A percentile compares a stretch with the other conserved stretches of the same genome.
These are phyloP conservation scores for Colletotrichum destructivum DNA, from an alignment of 2,329 filamentous ascomycete genomes.

Conservation along the genomic window DNA sequence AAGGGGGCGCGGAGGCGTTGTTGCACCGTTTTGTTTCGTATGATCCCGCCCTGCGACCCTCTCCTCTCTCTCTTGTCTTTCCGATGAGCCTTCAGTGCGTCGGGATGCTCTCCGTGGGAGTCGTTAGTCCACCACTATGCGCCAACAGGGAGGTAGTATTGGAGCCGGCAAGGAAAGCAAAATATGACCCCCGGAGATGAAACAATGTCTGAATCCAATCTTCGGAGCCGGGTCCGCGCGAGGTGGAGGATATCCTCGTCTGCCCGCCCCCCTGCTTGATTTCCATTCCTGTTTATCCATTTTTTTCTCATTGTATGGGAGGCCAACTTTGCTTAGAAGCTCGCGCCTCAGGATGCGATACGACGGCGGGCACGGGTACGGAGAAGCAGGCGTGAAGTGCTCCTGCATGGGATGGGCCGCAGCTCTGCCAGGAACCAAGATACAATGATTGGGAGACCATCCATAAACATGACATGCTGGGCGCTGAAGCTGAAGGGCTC, in stretches of 20 bases:
- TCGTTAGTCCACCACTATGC: neutral
- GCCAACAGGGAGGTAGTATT: constrained; percentile 3
- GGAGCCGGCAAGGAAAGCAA: neutral
- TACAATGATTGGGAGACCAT: neutral
- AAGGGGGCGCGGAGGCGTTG: constrained; percentile 23
- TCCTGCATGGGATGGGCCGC: neutral
- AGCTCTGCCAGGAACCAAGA: constrained; percentile 15
- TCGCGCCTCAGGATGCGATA: neutral
- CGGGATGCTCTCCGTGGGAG: constrained; percentile 2
- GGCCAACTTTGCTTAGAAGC: neutral
- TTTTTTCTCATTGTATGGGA: no score
- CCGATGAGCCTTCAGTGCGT: constrained; percentile 10
- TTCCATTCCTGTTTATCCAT: no score
- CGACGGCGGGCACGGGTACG: neutral
- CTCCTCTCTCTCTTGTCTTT: constrained; percentile 18
- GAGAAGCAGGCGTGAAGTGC: neutral
- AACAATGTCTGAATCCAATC: constrained; percentile 35
- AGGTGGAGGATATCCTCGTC: constrained; percentile 20
- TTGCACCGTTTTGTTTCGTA: constrained; percentile 38
- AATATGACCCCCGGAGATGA: constrained; percentile 23
- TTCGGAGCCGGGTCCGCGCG: constrained; percentile 22
- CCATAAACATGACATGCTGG: neutral
- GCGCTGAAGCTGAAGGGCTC: neutral
- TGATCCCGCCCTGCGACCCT: constrained; percentile 6
- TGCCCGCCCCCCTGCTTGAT: constrained; percentile 5